Percentiles rank a stretch among this genome's conserved stretches.
Evolutionary conservation across 192 early-diverging fungal species (phyloP).

Genomic region (Entophlyctis helioformis): DNA sequence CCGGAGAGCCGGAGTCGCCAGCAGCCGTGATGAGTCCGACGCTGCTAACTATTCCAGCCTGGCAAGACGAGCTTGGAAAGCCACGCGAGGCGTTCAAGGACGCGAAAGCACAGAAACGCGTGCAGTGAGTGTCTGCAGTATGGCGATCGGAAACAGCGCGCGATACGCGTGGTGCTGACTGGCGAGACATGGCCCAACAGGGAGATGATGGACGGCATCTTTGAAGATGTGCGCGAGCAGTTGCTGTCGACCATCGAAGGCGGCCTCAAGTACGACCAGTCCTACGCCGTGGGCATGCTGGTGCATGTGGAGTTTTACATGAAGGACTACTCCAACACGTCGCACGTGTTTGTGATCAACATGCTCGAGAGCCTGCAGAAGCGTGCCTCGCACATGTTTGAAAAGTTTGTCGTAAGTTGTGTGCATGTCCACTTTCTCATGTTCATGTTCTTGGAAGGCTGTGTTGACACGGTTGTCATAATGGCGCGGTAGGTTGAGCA

Average conservation of each 20-base stretch:
- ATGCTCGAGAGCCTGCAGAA: slow-evolving; percentile 55
- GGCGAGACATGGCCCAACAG: slow-evolving; percentile 19
- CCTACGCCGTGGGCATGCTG: slow-evolving; percentile 69
- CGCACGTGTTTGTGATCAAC: slow-evolving; percentile 56
- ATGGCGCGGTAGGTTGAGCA: slow-evolving; percentile 58
- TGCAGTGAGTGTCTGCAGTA: slow-evolving; percentile 34
- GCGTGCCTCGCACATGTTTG: slow-evolving; percentile 59
- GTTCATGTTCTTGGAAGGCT: no score
- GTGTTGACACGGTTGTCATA: no score
- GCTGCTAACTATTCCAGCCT: slow-evolving; percentile 9
- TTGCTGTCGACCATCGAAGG: slow-evolving; percentile 63
- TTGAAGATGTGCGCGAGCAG: slow-evolving; percentile 60
- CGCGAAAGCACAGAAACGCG: slow-evolving; percentile 51
- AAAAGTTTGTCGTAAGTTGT: slow-evolving; percentile 46
- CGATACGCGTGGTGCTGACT: background rate
- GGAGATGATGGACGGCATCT: slow-evolving; percentile 68
- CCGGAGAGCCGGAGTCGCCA: background rate
- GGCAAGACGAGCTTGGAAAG: slow-evolving; percentile 34
- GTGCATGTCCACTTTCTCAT: background rate
- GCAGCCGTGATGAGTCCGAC: background rate
- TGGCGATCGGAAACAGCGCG: background rate
- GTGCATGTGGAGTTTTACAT: slow-evolving; percentile 58
- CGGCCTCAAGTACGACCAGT: slow-evolving; percentile 45
- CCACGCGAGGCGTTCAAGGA: slow-evolving; percentile 51
- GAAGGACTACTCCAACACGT: slow-evolving; percentile 55